Evolutionary conservation across 2,329 filamentous ascomycete genomes (phyloP).

Genomic region (Sclerotinia glacialis): DNA sequence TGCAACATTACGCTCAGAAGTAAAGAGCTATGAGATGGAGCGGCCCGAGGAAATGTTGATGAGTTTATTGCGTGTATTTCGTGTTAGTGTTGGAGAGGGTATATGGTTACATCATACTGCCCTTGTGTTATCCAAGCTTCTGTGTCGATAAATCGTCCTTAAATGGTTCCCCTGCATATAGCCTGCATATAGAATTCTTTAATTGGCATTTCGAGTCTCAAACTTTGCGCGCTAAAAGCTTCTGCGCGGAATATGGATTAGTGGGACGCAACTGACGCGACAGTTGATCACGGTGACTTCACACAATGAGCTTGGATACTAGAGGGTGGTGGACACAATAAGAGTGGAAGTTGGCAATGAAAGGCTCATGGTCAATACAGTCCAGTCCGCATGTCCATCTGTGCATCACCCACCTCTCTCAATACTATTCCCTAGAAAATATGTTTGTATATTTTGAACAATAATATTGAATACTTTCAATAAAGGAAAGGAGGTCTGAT

Average conservation of each 20-base stretch:
- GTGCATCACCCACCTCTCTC: too few species aligned
- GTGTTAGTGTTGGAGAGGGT: not conserved
- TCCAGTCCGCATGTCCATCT: accelerated
- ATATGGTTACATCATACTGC: not conserved
- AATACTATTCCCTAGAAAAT: not conserved
- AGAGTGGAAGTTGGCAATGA: not conserved
- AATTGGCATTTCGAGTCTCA: not conserved
- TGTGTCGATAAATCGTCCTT: not conserved
- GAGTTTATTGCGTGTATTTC: not conserved
- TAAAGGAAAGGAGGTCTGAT: not conserved
- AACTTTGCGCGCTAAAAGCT: not conserved
- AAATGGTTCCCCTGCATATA: not conserved
- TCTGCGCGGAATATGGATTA: not conserved
- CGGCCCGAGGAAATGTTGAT: not conserved
- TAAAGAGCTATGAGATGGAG: not conserved
- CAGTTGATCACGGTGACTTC: too few species aligned
- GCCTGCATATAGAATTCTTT: not conserved
- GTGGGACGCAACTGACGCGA: too few species aligned
- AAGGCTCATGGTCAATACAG: not conserved
- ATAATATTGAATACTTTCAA: not conserved
- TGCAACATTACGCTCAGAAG: conserved; percentile 8
- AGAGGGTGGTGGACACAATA: too few species aligned
- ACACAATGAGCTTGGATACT: too few species aligned
- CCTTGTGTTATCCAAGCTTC: not conserved
- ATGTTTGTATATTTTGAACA: not conserved